These are phyloP conservation scores for Pythium utonaiense DNA, from an alignment of 352 stramenopile genomes.

Conservation along the genomic window DNA sequence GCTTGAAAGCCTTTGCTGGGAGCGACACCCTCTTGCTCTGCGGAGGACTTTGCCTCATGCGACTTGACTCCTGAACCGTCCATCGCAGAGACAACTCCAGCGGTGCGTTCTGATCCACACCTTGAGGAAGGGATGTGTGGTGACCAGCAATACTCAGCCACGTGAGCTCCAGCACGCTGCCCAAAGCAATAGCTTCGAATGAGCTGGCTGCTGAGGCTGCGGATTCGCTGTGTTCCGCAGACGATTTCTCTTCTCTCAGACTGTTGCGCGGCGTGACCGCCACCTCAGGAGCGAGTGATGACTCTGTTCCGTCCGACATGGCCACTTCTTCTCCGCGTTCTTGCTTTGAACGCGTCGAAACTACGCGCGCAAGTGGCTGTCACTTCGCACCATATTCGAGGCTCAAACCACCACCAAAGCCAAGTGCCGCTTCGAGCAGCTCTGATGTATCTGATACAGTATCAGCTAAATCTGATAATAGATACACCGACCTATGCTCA, in stretches of 20 bases:
- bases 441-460: slow-evolving; percentile 7
- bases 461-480: no score
- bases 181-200: not conserved
- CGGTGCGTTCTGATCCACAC: not conserved
- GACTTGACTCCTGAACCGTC: not conserved
- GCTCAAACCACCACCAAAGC: not conserved
- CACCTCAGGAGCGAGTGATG: not conserved
- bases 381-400: not conserved
- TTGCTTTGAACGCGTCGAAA: not conserved
- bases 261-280: not conserved
- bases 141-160: not conserved
- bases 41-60: not conserved
- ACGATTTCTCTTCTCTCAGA: not conserved
- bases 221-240: not conserved
- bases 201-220: not conserved
- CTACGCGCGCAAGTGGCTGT: not conserved
- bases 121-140: no score
- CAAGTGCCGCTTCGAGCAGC: not conserved
- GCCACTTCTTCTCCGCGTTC: not conserved
- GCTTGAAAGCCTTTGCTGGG: not conserved
- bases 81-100: slow-evolving; percentile 8
- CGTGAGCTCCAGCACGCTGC: slow-evolving; percentile 7
- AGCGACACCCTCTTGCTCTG: not conserved
- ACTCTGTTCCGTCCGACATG: not conserved
- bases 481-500: no score